Conservation (phyloP, 257 asterid species). For the Ocimum tenuiflorum region DNA sequence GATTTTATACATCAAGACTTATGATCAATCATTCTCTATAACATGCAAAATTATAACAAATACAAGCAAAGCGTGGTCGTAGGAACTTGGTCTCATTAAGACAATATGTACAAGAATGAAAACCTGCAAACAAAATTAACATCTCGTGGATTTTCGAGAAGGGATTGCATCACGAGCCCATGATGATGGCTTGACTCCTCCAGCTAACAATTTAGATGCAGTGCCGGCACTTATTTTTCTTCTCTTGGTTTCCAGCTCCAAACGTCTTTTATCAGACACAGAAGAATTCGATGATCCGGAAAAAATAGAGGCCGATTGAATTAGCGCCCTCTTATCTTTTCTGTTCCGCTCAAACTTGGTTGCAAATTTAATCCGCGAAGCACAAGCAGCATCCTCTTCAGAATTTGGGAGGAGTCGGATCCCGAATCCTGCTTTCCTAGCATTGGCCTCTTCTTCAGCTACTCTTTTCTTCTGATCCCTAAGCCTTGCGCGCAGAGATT, state of each 20-base stretch:
- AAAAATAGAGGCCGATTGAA: conserved; percentile 69
- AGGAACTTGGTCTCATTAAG: not conserved
- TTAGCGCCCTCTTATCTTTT: conserved; percentile 72
- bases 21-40: too few relatives aligned
- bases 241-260: conserved; percentile 76
- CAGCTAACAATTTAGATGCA: conserved; percentile 62
- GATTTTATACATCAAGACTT: too few relatives aligned
- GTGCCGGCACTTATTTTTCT: conserved; percentile 58
- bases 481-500: conserved; percentile 60
- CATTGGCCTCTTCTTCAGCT: conserved; percentile 71
- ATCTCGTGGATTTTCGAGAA: conserved; percentile 18
- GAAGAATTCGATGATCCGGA: conserved; percentile 57
- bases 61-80: not conserved
- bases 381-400: conserved; percentile 60
- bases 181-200: conserved; percentile 69
- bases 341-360: conserved; percentile 55
- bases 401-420: conserved; percentile 69
- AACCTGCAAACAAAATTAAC: not conserved
- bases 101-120: conserved; percentile 14
- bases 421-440: conserved; percentile 71
- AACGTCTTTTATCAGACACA: conserved; percentile 29
- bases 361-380: conserved; percentile 57
- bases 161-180: conserved; percentile 37
- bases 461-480: conserved; percentile 87
- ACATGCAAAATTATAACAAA: too few relatives aligned